These are phyloP conservation scores for Phlebiopsis gigantea DNA, from an alignment of 768 basidiomycete genomes.

Conservation along the genomic window DNA sequence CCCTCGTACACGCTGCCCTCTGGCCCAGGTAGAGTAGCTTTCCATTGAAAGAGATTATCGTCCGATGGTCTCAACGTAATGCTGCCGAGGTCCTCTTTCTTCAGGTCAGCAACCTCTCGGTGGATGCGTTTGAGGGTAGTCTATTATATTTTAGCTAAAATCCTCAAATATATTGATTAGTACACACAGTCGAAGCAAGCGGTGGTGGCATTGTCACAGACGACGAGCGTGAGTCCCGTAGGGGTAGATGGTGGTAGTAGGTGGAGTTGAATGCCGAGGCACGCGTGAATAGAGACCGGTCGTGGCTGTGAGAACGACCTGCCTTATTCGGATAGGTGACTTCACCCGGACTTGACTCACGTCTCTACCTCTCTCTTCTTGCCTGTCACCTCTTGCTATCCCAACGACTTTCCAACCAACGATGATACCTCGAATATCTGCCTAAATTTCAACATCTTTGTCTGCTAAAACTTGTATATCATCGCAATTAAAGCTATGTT, in stretches of 20 bases:
- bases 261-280: not conserved
- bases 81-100: slow-evolving; percentile 76
- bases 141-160: slow-evolving; percentile 20
- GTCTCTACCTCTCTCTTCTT: not conserved
- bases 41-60: slow-evolving; percentile 68
- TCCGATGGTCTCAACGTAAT: slow-evolving; percentile 65
- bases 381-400: not conserved
- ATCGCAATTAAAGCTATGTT: slow-evolving; percentile 50
- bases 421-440: slow-evolving; percentile 58
- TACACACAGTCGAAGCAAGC: not conserved
- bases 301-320: not conserved
- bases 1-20: slow-evolving; percentile 81
- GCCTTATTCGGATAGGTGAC: not conserved
- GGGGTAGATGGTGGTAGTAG: slow-evolving; percentile 1
- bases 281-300: not conserved
- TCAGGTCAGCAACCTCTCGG: slow-evolving; percentile 72
- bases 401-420: slow-evolving; percentile 14
- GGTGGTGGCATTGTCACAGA: slow-evolving; percentile 4
- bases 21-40: slow-evolving; percentile 74
- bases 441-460: slow-evolving; percentile 14
- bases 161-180: not conserved
- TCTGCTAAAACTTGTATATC: slow-evolving; percentile 15
- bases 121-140: slow-evolving; percentile 79
- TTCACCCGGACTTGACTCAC: not conserved
- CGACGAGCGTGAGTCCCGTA: not conserved